phyloP scores from a whole-genome alignment of 208 protist genomes.

The Acanthamoeba rhysodes region DNA sequence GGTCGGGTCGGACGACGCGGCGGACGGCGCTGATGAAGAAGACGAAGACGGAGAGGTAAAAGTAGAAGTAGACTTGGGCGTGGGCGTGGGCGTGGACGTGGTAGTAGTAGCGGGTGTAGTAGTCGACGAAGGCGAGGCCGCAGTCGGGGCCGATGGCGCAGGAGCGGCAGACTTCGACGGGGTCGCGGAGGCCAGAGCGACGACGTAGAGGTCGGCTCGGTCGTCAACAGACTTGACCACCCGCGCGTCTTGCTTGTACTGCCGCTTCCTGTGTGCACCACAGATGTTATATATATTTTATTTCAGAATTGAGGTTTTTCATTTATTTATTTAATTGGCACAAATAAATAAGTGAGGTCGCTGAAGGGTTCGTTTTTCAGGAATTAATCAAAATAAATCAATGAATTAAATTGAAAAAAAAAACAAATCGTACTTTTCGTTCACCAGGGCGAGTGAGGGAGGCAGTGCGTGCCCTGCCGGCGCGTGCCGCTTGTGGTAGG shows the following conservation, averaged over 20 bases:
- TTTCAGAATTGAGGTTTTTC: too few relatives aligned
- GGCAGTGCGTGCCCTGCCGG: not conserved
- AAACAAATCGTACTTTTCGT: not conserved
- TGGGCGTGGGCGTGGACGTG: too few relatives aligned
- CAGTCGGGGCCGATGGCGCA: not conserved
- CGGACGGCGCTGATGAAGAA: not conserved
- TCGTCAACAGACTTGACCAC: not conserved
- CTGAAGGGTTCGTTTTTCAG: too few relatives aligned
- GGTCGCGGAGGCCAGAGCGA: not conserved
- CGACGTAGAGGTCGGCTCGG: not conserved
- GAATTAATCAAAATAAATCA: too few relatives aligned
- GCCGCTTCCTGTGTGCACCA: not conserved
- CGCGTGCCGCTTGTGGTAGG: constrained; percentile 4
- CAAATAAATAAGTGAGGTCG: too few relatives aligned
- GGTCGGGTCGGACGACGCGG: not conserved
- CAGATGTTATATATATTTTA: too few relatives aligned
- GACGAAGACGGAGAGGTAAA: not conserved
- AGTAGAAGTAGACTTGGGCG: not conserved
- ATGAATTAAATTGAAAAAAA: too few relatives aligned
- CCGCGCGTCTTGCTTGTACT: not conserved
- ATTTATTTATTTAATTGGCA: too few relatives aligned
- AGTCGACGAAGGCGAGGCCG: not conserved
- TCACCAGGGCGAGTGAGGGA: not conserved
- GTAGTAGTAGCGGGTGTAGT: too few relatives aligned
- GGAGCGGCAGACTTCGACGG: not conserved